Evolutionary conservation across 768 basidiomycete species (phyloP).

Genomic region (Flagelloscypha sp.): DNA sequence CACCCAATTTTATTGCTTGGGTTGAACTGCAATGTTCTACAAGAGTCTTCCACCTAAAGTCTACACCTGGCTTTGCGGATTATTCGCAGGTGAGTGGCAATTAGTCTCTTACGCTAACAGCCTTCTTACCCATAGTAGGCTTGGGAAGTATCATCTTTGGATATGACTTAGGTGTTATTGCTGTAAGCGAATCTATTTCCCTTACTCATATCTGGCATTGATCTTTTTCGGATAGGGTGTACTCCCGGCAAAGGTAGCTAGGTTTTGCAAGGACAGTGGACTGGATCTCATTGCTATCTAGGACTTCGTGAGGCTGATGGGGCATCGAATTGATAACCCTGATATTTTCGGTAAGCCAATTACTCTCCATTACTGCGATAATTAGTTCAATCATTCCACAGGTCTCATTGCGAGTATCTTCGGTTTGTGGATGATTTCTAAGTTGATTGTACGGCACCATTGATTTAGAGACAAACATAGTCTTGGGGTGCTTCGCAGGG

Average conservation of each 20-base stretch:
- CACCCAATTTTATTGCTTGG: no score
- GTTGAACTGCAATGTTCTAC: no score
- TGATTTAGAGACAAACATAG: neutral
- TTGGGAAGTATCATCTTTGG: conserved; percentile 39
- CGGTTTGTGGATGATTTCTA: conserved; percentile 15
- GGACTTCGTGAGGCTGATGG: conserved; percentile 31
- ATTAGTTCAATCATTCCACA: no score
- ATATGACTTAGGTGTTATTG: conserved; percentile 45
- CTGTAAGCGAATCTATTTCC: conserved; percentile 32
- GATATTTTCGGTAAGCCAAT: no score
- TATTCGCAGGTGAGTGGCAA: conserved; percentile 35
- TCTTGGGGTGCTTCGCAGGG: conserved; percentile 24
- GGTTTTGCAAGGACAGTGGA: neutral
- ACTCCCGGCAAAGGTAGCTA: neutral
- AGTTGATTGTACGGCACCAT: conserved; percentile 21
- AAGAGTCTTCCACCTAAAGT: conserved; percentile 38
- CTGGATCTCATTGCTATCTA: conserved; percentile 8
- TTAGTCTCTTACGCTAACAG: neutral
- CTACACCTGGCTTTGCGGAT: conserved; percentile 45
- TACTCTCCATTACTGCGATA: no score
- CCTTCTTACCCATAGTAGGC: conserved; percentile 15
- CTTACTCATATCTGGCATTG: conserved; percentile 12
- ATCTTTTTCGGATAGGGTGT: conserved; percentile 1
- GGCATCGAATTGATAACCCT: conserved; percentile 24
- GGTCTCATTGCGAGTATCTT: conserved; percentile 36